phyloP scores from a whole-genome alignment of 1,139 yeast species.

The Wickerhamomyces sp. region DNA sequence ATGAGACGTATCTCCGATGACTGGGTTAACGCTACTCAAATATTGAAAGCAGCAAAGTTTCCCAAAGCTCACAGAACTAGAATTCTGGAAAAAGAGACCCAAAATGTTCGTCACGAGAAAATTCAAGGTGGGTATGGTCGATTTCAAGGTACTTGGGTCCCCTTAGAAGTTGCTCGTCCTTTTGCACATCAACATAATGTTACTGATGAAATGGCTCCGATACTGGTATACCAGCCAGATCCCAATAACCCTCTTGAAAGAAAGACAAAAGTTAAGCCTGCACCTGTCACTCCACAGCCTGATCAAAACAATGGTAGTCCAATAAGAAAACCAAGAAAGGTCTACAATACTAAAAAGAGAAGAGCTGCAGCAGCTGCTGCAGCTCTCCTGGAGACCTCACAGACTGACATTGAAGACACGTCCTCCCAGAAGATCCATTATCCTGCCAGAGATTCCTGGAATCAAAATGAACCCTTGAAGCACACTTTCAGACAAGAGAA shows the following conservation, averaged over 20 bases:
- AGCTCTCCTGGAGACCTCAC: slow-evolving; percentile 7
- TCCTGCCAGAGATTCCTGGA: background rate
- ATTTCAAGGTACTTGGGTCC: slow-evolving; percentile 96
- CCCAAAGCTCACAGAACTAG: slow-evolving; percentile 93
- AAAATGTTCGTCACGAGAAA: slow-evolving; percentile 81
- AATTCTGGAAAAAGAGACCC: slow-evolving; percentile 86
- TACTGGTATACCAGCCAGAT: slow-evolving; percentile 42
- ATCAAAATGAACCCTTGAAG: background rate
- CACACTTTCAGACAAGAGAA: background rate
- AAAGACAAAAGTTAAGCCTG: slow-evolving; percentile 34
- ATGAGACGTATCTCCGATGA: slow-evolving; percentile 82
- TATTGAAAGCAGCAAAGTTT: slow-evolving; percentile 87
- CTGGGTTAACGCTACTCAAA: slow-evolving; percentile 94
- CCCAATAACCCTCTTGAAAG: slow-evolving; percentile 47
- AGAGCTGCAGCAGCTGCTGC: slow-evolving; percentile 22
- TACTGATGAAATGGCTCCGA: slow-evolving; percentile 50
- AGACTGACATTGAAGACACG: background rate
- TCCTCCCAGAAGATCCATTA: background rate
- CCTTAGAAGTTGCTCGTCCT: slow-evolving; percentile 48
- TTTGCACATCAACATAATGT: slow-evolving; percentile 52
- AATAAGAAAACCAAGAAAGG: slow-evolving; percentile 24
- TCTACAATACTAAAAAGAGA: slow-evolving; percentile 23
- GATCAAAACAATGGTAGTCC: slow-evolving; percentile 26
- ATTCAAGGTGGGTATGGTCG: slow-evolving; percentile 97
- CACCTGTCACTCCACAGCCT: slow-evolving; percentile 10